phyloP scores from a whole-genome alignment of 805 yeast genomes.

The Isabelozyma heimii region DNA sequence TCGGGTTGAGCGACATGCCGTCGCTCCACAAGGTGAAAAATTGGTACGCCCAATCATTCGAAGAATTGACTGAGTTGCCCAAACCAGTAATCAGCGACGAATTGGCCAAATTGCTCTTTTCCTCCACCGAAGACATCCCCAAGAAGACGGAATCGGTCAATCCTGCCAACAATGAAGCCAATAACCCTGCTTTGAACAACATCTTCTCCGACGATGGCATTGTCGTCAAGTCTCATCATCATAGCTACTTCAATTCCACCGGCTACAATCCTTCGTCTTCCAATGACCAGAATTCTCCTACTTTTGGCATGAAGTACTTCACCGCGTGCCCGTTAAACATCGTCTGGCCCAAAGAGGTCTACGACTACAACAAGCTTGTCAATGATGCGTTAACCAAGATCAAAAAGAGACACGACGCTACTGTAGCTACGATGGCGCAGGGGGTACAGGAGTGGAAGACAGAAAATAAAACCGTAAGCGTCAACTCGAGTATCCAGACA shows the following conservation, averaged over 20 bases:
- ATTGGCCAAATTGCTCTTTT: constrained; percentile 31
- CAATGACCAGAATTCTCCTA: constrained; percentile 27
- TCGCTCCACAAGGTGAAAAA: constrained; percentile 73
- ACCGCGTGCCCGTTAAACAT: constrained; percentile 52
- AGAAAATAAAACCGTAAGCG: constrained; percentile 42
- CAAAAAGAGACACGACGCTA: constrained; percentile 86
- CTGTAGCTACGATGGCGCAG: constrained; percentile 87
- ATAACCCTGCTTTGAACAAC: constrained; percentile 38
- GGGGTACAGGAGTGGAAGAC: constrained; percentile 91
- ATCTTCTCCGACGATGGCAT: constrained; percentile 53
- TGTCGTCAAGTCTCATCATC: constrained; percentile 26
- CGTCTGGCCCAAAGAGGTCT: constrained; percentile 72
- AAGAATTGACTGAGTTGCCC: constrained; percentile 67
- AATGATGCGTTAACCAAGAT: constrained; percentile 65
- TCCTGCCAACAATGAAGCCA: constrained; percentile 25
- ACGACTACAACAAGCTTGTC: constrained; percentile 65
- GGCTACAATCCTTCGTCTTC: constrained; percentile 4
- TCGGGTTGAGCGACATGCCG: constrained; percentile 69
- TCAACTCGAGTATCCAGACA: constrained; percentile 72
- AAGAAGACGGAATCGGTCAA: constrained; percentile 11
- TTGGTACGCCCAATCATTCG: constrained; percentile 91
- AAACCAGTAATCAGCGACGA: constrained; percentile 52
- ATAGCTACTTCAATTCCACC: constrained; percentile 4
- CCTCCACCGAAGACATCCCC: constrained; percentile 5
- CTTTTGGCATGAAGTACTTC: constrained; percentile 46